Evolutionary conservation across 108 stramenopile genomes (phyloP), one percentile per base, ranked within the genome.

Genomic region (Hondaea fermentalgiana): DNA sequence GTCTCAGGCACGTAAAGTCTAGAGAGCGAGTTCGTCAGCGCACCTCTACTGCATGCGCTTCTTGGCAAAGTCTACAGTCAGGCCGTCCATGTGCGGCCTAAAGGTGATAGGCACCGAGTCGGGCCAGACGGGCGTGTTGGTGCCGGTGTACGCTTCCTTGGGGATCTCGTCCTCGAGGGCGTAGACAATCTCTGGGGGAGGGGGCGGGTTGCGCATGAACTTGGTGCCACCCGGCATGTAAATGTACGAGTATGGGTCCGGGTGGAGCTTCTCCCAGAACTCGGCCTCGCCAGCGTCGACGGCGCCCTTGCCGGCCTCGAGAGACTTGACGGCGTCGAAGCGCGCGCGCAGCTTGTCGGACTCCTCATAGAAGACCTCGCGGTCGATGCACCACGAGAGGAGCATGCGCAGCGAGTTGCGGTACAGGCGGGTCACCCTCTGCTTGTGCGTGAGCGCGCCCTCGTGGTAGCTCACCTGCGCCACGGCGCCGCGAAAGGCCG

Each of bases 191-290:
- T 83, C 72, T 5, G 89, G 58, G 17, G 91, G 90, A 21, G 88
- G 87, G 5, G 91, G 49, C 29, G 91, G 89, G 90, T 91, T 91
- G 64, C 91, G 89, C 91, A 91, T 91, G 87, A 91, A 91, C 44
- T 88, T 88, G 47, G 90, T 59, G n/a, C 91, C 91, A 17, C 91
- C 91, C 21, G 91, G 91, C 91, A 91, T 91, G 69, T 72, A 88
- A 17, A 58, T 35, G 25, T 43, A 42, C 35, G 72, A 44, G 60
- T 89, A 89, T 16, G 89, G 89, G 60, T 91, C 91, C 21, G 91
- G 91, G 90, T 91, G 91, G 12, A 16, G 12, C 45, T 35, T 10
- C 5, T 44, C 44, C 42, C 5, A 16, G 55, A 4, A 51, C 45
- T 72, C 57, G 60, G 17, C 44, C 60, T 88, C 43, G 60, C 72